Conservation (phyloP, 257 asterid genomes). For the Orobanche coerulescens region DNA sequence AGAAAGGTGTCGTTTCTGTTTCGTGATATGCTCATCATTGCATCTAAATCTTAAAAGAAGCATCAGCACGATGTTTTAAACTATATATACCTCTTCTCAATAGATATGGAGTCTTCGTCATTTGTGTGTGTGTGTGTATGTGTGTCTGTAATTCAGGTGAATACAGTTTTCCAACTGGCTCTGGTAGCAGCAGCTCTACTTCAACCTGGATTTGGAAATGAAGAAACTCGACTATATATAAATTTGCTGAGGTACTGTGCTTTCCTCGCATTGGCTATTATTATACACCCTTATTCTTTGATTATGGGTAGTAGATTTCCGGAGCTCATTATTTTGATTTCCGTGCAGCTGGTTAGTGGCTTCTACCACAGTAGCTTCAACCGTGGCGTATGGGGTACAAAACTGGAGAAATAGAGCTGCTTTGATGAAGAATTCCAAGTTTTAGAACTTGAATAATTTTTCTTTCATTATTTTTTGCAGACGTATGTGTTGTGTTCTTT, state of each 20-base stretch:
- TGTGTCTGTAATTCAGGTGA: constrained; percentile 52
- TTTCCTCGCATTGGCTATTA: neutral
- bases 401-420: constrained; percentile 43
- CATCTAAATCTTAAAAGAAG: too few relatives aligned
- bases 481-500: neutral
- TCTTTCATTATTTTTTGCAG: neutral
- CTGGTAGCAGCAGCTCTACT: constrained; percentile 86
- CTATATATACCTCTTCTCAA: too few relatives aligned
- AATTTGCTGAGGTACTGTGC: constrained; percentile 50
- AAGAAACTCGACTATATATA: constrained; percentile 55
- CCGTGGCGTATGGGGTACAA: constrained; percentile 82
- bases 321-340: constrained; percentile 17
- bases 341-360: constrained; percentile 80
- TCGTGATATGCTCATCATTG: neutral
- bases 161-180: constrained; percentile 78
- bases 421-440: constrained; percentile 11
- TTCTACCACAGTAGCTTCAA: constrained; percentile 66
- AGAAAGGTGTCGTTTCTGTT: neutral
- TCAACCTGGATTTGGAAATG: constrained; percentile 85
- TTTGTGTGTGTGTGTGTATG: too few relatives aligned
- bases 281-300: too few relatives aligned
- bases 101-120: too few relatives aligned
- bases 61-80: too few relatives aligned
- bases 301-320: constrained; percentile 1
- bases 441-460: constrained; percentile 1